Base-by-base conservation (phyloP, 2,329 filamentous ascomycete species). In the Neurospora sp. region DNA sequence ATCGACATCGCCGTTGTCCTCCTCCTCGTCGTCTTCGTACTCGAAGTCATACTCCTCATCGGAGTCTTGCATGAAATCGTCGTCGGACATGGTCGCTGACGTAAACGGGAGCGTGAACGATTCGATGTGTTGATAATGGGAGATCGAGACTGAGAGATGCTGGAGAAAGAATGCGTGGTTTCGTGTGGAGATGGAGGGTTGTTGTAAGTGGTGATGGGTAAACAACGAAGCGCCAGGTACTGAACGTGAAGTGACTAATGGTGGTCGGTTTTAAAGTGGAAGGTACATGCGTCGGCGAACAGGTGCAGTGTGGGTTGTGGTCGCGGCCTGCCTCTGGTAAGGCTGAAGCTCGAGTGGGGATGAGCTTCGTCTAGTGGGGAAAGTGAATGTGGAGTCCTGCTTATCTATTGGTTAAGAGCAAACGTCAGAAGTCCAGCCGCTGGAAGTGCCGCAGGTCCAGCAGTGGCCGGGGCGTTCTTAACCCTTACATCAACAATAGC, bases 11-110 rank as follows among this genome's bases (percentile, higher is more conserved):
- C 90, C 93, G 39, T 87, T 89, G 70, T 97, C 91, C 62, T 96
- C 92, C 67, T 96, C 93, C 70, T 97, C 93, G 71, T 90, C 82
- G 76, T 93, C 96, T 79, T 97, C 95, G 81, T 97, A 98, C 78
- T 98, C 95, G 79, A 98, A 98, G 82, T 98, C 96, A 79, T 97
- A 97, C 88, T 94, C 90, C 79, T 93, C 90, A 72, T 93, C 93
- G 4, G 93, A 96, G 79, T 93, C 93, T 82, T 96, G 92, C 93
- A 96, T 96, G 80, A 96, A 96, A 82, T 96, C 92, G 83, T 93
- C 92, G 81, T 95, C 92, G 46, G 91, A 93, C 91, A 93, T 93
- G 74, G 73, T 85, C 15, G 23, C 23, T 62, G 28, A 42, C 9
- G 38, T 40, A 17, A 28, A 28, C 15, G 36, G 9, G n/a, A 9